phyloP scores from a whole-genome alignment of 371 early-diverging fungal species.

The Umbelopsis sp. region DNA sequence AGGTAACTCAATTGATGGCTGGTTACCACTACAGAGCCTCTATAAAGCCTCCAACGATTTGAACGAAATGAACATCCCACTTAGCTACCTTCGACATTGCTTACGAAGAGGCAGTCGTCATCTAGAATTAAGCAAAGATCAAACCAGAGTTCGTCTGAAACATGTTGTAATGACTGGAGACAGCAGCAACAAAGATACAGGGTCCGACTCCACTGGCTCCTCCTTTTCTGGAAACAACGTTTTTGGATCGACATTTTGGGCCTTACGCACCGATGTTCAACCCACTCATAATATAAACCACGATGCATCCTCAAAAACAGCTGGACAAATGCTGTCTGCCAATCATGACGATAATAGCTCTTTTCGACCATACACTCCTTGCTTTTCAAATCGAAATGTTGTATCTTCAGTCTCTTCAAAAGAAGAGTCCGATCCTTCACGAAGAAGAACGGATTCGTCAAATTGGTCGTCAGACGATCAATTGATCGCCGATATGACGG shows the following conservation, averaged over 20 bases:
- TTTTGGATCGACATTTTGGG: constrained; percentile 9
- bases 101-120: constrained; percentile 9
- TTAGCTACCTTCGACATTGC: constrained; percentile 19
- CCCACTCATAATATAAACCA: not conserved
- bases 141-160: not conserved
- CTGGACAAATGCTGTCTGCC: not conserved
- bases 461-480: not conserved
- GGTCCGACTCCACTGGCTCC: not conserved
- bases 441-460: constrained; percentile 1
- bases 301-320: too few relatives aligned
- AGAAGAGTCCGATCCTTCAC: not conserved
- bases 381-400: constrained; percentile 9
- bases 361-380: constrained; percentile 2
- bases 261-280: constrained; percentile 9
- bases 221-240: constrained; percentile 6
- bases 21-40: not conserved
- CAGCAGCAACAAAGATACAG: constrained; percentile 14
- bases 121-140: constrained; percentile 18
- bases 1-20: constrained; percentile 5
- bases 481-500: not conserved
- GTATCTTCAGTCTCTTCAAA: not conserved
- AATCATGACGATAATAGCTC: not conserved
- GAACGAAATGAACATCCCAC: constrained; percentile 14
- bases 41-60: constrained; percentile 8
- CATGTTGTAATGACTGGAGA: not conserved